Evolutionary conservation across 257 asterid species (phyloP).

Genomic region (Mentha longifolia): DNA sequence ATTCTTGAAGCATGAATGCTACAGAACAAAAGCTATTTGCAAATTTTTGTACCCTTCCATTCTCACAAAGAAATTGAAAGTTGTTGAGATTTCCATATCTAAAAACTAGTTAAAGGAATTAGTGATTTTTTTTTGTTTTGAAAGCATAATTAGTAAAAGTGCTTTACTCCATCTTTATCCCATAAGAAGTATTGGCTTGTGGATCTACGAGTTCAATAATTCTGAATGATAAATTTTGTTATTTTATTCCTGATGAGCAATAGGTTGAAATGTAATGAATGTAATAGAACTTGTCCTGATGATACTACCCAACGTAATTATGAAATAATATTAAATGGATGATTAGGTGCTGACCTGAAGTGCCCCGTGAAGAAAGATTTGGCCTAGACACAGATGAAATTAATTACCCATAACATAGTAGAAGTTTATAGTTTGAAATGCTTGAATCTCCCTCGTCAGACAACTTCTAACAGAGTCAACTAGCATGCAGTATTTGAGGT

Average conservation of each 20-base stretch:
- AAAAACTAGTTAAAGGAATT: slow-evolving; percentile 62
- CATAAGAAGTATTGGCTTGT: slow-evolving; percentile 27
- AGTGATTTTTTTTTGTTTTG: slow-evolving; percentile 29
- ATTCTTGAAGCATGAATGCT: slow-evolving; percentile 87
- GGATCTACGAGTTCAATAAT: slow-evolving; percentile 11
- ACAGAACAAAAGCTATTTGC: slow-evolving; percentile 98
- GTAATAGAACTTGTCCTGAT: slow-evolving; percentile 11
- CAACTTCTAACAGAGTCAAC: slow-evolving; percentile 19
- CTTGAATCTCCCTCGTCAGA: slow-evolving; percentile 28
- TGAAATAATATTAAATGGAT: slow-evolving; percentile 13
- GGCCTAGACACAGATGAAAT: slow-evolving; percentile 21
- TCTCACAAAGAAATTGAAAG: slow-evolving; percentile 95
- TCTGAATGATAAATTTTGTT: background rate
- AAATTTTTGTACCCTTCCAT: slow-evolving; percentile 94
- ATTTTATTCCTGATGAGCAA: slow-evolving; percentile 15
- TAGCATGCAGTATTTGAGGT: slow-evolving; percentile 28
- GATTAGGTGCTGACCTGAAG: slow-evolving; percentile 15
- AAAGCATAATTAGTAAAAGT: slow-evolving; percentile 20
- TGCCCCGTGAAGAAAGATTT: slow-evolving; percentile 18
- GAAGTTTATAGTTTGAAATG: slow-evolving; percentile 17
- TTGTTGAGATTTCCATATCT: slow-evolving; percentile 95
- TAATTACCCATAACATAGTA: slow-evolving; percentile 12
- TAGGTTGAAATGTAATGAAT: slow-evolving; percentile 1
- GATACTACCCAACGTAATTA: background rate
- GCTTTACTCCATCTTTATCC: slow-evolving; percentile 27